Conservation (phyloP, 1,284 basidiomycete genomes). For the Puccinia coronata region DNA sequence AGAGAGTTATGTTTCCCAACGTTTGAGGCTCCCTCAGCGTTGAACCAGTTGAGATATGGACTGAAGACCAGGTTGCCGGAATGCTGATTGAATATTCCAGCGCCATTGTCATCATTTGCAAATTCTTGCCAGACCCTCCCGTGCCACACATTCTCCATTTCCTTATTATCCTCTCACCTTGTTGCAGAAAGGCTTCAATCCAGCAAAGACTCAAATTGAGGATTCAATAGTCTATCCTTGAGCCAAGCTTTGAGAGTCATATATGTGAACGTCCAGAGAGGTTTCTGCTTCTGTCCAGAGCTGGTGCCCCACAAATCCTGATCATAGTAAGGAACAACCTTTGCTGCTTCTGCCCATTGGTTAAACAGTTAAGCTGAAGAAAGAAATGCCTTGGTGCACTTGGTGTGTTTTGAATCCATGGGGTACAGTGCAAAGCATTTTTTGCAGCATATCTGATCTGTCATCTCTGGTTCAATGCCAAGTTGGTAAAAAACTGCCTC, state of each 20-base stretch:
- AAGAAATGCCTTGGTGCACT: not conserved
- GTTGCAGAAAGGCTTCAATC: not conserved
- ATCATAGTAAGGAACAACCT: not conserved
- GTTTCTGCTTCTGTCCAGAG: not conserved
- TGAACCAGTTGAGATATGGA: slow-evolving; percentile 42
- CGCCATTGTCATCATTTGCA: not conserved
- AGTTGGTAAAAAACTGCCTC: not conserved
- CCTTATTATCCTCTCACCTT: not conserved
- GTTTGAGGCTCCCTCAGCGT: slow-evolving; percentile 24
- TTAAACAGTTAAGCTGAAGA: not conserved
- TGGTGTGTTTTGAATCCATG: not conserved
- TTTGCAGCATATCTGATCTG: not conserved
- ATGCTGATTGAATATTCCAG: not conserved
- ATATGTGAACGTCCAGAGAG: not conserved
- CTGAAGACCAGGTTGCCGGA: slow-evolving; percentile 42
- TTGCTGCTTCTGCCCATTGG: not conserved
- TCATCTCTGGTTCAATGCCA: not conserved
- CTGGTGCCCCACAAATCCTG: not conserved
- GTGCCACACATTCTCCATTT: too few species aligned
- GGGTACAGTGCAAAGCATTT: slow-evolving; percentile 27
- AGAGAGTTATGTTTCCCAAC: slow-evolving; percentile 8
- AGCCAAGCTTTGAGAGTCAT: not conserved
- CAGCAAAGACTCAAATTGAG: not conserved
- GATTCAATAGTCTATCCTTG: not conserved
- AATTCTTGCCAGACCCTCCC: slow-evolving; percentile 25